These are phyloP conservation scores for Irineochytrium annulatum DNA, from an alignment of 192 early-diverging fungal species.

Conservation along the genomic window DNA sequence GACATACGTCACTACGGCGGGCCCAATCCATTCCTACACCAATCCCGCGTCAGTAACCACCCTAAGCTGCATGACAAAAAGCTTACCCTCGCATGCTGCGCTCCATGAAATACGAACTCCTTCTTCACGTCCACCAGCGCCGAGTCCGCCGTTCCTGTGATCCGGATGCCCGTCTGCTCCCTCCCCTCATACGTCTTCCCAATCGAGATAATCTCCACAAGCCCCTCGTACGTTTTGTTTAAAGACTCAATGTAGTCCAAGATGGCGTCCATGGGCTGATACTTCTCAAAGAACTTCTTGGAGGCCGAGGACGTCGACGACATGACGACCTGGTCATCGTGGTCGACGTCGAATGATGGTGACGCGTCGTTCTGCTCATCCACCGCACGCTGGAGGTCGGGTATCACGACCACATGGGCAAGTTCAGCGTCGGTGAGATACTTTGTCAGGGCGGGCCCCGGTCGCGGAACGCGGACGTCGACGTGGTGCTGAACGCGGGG, in stretches of 20 bases:
- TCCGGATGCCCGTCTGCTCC: slow-evolving; percentile 39
- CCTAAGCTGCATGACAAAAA: neutral
- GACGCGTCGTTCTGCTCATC: neutral
- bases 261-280: slow-evolving; percentile 41
- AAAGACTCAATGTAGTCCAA: slow-evolving; percentile 39
- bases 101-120: slow-evolving; percentile 28
- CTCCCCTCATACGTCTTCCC: slow-evolving; percentile 50
- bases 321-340: neutral
- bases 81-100: slow-evolving; percentile 21
- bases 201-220: slow-evolving; percentile 36
- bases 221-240: slow-evolving; percentile 32
- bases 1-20: slow-evolving; percentile 53
- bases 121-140: slow-evolving; percentile 5
- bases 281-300: slow-evolving; percentile 21
- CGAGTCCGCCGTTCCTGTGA: neutral
- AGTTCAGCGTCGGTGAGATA: neutral
- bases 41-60: neutral
- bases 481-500: slow-evolving; percentile 5
- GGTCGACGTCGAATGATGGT: neutral
- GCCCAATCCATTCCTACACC: slow-evolving; percentile 44
- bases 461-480: slow-evolving; percentile 10
- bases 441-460: slow-evolving; percentile 7
- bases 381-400: slow-evolving; percentile 14
- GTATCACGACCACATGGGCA: slow-evolving; percentile 4
- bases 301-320: neutral